Base-by-base conservation (phyloP, 352 stramenopile species). In the Phytopythium sindhum region DNA sequence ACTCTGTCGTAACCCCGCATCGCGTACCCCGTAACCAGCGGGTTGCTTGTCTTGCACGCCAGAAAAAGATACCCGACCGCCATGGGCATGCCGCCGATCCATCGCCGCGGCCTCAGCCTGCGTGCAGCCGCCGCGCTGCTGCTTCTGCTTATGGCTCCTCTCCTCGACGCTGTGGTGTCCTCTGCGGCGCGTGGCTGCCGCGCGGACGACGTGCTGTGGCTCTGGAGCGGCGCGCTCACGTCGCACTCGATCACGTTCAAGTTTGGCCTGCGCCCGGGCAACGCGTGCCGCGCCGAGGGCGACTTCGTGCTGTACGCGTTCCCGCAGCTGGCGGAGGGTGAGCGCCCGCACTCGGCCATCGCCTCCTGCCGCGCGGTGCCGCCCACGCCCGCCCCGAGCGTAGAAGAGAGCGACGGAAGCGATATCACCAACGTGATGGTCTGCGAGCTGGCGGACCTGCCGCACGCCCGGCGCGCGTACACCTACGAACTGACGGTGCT, bases 201-300 rank as follows among this genome's bases (percentile, higher is more conserved):
- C 44, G 65, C 69, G 0, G 72, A 66, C 0, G 81, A 90, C 48
- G 80, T 91, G 56, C 45, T 84, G 35, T 93, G 84, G 84, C 31
- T 93, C 17, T 93, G 84, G 84, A 87, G 78, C 41, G 84, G 84
- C 59, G 81, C 81, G 39, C 66, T 93, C 44, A 81, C 82, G 48
- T 76, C 82, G 45, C 72, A 81, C 33, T 90, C 82, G 4, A 67
- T 93, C 35, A 72, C 56, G n/a, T 90, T 93, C 65, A 89, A 88
- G 52, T 69, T 91, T 50, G 84, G 84, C 41, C 73, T 93, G 64
- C 74, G 73, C 57, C 69, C 77, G 44, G 77, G 77, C 56, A 74
- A 88, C 62, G 37, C 53, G 23, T 93, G 84, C 63, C 33, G 29
- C 9, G 75, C 80, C 44, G 44, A 51, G 58, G 63, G 67, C 48